Conservation (phyloP, 108 stramenopile species). For the Nannochloropsis gaditana region DNA sequence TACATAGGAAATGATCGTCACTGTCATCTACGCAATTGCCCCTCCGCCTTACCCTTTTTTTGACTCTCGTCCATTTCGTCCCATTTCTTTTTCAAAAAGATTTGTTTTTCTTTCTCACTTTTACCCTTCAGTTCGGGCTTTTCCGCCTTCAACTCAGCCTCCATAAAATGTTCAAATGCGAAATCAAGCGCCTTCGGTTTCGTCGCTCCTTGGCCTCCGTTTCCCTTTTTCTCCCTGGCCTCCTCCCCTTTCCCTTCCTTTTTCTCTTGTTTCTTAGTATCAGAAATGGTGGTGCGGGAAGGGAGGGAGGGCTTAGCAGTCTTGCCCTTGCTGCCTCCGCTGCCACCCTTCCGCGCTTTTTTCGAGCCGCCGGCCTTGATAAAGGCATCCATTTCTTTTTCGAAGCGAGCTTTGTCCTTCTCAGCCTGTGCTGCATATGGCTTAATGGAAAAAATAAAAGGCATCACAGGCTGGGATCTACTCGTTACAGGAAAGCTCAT, state of each 20-base stretch:
- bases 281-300: background rate
- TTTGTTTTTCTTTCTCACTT: background rate
- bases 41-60: background rate
- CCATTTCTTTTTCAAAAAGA: background rate
- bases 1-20: background rate
- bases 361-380: constrained; percentile 11
- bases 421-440: background rate
- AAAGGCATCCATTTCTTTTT: background rate
- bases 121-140: background rate
- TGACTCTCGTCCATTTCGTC: constrained; percentile 10
- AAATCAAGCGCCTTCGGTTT: background rate
- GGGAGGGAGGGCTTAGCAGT: background rate
- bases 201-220: background rate
- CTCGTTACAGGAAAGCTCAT: no score
- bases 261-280: background rate
- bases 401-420: background rate
- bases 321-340: background rate
- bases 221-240: background rate
- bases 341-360: background rate
- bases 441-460: background rate
- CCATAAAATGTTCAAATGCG: background rate
- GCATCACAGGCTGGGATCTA: no score
- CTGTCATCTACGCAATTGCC: background rate
- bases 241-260: background rate
- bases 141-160: background rate